Percentiles rank a stretch among this genome's conserved stretches.
Evolutionary conservation across 768 basidiomycete species (phyloP).

Genomic region (Chalciporus piperatus): DNA sequence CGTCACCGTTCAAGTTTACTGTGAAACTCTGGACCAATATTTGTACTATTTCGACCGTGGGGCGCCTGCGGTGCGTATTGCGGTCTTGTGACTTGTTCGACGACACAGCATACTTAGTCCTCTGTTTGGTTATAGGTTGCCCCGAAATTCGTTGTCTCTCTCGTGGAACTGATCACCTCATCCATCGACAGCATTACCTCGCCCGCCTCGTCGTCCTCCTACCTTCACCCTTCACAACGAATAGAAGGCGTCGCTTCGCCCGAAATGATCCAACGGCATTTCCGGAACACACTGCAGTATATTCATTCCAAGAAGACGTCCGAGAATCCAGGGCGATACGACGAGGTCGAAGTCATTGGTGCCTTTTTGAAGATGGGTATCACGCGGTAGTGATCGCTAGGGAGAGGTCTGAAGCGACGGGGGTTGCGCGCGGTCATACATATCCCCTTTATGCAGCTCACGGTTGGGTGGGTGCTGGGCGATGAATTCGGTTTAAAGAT

Average conservation of each 20-base stretch:
- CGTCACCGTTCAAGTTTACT: conserved; percentile 93
- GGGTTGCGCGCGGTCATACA: no score
- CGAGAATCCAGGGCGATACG: conserved; percentile 52
- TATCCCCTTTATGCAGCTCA: no score
- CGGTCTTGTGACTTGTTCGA: background rate
- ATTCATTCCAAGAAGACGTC: conserved; percentile 71
- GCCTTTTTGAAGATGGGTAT: conserved; percentile 89
- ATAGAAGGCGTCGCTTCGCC: conserved; percentile 91
- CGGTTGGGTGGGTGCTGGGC: no score
- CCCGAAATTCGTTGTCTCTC: conserved; percentile 93
- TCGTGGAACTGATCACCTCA: conserved; percentile 93
- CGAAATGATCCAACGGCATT: conserved; percentile 92
- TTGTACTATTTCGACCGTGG: conserved; percentile 94
- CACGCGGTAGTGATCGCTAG: conserved; percentile 38
- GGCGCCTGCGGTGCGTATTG: conserved; percentile 75
- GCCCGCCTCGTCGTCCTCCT: conserved; percentile 40
- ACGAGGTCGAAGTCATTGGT: conserved; percentile 85
- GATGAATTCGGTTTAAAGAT: background rate
- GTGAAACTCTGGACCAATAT: conserved; percentile 94
- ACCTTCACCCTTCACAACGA: conserved; percentile 85
- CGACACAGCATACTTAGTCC: background rate
- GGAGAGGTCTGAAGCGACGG: no score
- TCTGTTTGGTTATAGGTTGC: conserved; percentile 56
- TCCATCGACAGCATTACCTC: conserved; percentile 91
- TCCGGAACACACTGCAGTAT: conserved; percentile 83